Evolutionary conservation across 169 alveolate species (phyloP).

Genomic region (Plasmodium reichenowi): DNA sequence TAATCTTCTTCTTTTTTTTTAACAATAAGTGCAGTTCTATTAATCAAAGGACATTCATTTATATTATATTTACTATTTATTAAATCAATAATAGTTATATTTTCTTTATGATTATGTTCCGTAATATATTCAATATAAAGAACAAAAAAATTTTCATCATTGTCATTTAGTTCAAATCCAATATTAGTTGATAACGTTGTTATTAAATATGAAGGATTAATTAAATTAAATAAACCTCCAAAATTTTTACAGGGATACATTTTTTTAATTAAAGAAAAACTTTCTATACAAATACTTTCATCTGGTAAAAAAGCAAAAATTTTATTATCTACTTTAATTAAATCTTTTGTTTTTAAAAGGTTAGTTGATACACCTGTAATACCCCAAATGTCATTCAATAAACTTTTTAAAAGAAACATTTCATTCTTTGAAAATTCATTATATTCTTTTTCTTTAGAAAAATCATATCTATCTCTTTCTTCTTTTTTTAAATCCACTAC

Average conservation of each 20-base stretch:
- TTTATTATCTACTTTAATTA: conserved; percentile 61
- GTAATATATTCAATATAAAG: conserved; percentile 67
- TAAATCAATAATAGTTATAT: conserved; percentile 40
- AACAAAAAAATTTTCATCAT: conserved; percentile 46
- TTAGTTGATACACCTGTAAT: conserved; percentile 73
- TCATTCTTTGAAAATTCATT: conserved; percentile 69
- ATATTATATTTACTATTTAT: conserved; percentile 54
- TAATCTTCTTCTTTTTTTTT: conserved; percentile 40
- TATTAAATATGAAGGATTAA: conserved; percentile 50
- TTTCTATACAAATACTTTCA: conserved; percentile 71
- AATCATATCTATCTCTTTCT: conserved; percentile 11
- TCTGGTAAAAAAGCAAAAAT: conserved; percentile 76
- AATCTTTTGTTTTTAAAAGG: conserved; percentile 59
- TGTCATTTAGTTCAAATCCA: conserved; percentile 70
- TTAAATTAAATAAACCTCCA: conserved; percentile 73
- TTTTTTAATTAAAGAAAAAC: conserved; percentile 63
- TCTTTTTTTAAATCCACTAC: conserved; percentile 45
- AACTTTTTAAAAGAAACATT: conserved; percentile 41
- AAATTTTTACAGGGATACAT: conserved; percentile 71
- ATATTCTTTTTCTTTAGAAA: conserved; percentile 26
- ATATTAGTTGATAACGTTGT: conserved; percentile 51
- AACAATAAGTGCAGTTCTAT: conserved; percentile 56
- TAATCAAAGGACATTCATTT: conserved; percentile 58
- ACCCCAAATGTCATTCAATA: conserved; percentile 70
- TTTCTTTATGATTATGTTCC: conserved; percentile 60